These are phyloP conservation scores for Barnettozyma siamensis DNA, from an alignment of 805 yeast genomes.

Conservation along the genomic window DNA sequence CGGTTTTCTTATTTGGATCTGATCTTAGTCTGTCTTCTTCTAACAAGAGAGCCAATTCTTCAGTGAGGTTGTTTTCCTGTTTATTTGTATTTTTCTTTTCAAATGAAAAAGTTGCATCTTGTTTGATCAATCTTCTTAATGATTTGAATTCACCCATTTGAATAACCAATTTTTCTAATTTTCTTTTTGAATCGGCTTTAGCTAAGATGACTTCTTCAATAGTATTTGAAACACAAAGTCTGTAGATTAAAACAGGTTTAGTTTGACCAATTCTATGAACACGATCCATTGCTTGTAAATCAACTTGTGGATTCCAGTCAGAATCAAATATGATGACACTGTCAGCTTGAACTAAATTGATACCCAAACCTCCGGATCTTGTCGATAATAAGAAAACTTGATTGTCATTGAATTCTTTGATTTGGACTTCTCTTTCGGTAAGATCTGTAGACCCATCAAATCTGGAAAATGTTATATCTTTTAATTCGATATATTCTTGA, in stretches of 20 bases:
- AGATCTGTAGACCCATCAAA: constrained; percentile 75
- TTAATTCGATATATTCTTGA: constrained; percentile 61
- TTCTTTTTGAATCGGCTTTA: constrained; percentile 74
- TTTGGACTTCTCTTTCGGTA: constrained; percentile 57
- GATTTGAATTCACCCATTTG: constrained; percentile 55
- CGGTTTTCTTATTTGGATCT: constrained; percentile 23
- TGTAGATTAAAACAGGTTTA: constrained; percentile 74
- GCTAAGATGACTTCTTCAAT: constrained; percentile 79
- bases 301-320: constrained; percentile 98
- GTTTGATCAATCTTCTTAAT: constrained; percentile 32
- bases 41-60: constrained; percentile 37
- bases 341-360: constrained; percentile 81
- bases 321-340: constrained; percentile 86
- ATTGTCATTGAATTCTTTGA: constrained; percentile 39
- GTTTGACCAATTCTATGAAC: constrained; percentile 91
- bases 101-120: constrained; percentile 22
- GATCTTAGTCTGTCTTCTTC: constrained; percentile 35
- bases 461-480: constrained; percentile 44
- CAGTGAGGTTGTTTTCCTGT: constrained; percentile 30
- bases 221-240: constrained; percentile 72
- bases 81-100: constrained; percentile 16
- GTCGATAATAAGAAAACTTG: constrained; percentile 76
- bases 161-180: constrained; percentile 69
- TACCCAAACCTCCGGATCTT: constrained; percentile 92
- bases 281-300: constrained; percentile 92